A percentile compares a stretch with the other conserved stretches of the same genome.
These are phyloP conservation scores for Exserohilum turcica DNA, from an alignment of 2,329 filamentous ascomycete genomes.

Conservation along the genomic window DNA sequence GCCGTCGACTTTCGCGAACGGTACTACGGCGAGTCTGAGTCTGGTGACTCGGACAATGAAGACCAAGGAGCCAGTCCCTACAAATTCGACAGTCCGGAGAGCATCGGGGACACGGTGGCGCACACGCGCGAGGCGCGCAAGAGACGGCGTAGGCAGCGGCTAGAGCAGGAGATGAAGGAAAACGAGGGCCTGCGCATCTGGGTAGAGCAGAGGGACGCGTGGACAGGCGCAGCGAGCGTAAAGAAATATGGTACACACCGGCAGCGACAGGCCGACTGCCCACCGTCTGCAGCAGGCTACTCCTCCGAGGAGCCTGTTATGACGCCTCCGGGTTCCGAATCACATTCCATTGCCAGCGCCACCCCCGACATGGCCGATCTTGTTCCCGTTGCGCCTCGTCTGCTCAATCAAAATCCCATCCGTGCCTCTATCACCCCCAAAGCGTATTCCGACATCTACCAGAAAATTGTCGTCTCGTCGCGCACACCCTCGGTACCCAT, in stretches of 20 bases:
- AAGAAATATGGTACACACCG: slow-evolving; percentile 43
- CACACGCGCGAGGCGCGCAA: slow-evolving; percentile 40
- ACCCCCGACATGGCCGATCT: slow-evolving; percentile 47
- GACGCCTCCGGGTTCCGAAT: slow-evolving; percentile 11
- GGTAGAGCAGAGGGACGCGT: slow-evolving; percentile 75
- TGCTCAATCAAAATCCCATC: slow-evolving; percentile 76
- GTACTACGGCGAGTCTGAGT: slow-evolving; percentile 48
- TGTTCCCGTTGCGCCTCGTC: slow-evolving; percentile 73
- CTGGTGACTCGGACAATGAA: slow-evolving; percentile 31
- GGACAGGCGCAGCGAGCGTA: slow-evolving; percentile 73
- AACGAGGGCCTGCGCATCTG: slow-evolving; percentile 85
- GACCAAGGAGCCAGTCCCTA: slow-evolving; percentile 39
- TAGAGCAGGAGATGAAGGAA: slow-evolving; percentile 61
- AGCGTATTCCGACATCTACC: slow-evolving; percentile 82
- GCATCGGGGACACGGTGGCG: slow-evolving; percentile 48
- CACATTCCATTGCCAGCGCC: slow-evolving; percentile 8
- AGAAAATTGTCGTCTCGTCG: slow-evolving; percentile 80
- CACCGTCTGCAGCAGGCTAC: slow-evolving; percentile 12
- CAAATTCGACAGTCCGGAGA: slow-evolving; percentile 54
- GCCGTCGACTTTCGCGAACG: slow-evolving; percentile 50
- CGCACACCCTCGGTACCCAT: slow-evolving; percentile 86
- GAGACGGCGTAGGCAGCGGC: slow-evolving; percentile 42
- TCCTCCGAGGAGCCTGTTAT: slow-evolving; percentile 13
- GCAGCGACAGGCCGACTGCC: slow-evolving; percentile 2
- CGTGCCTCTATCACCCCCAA: slow-evolving; percentile 75